Conservation (phyloP, 306 rosid genomes). For the Pachyrhizus erosus region DNA sequence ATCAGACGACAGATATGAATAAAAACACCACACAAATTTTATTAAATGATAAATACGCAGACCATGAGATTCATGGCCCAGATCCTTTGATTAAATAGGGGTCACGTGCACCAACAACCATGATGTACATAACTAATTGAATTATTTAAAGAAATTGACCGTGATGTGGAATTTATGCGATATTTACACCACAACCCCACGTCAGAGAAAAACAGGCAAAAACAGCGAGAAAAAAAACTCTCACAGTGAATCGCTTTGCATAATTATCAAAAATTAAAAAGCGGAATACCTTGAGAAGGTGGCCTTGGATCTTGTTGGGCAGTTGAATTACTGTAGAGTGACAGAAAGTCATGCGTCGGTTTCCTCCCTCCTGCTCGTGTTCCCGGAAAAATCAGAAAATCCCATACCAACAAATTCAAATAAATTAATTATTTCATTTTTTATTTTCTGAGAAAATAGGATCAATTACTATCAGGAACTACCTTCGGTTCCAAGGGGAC, state of each 20-base stretch:
- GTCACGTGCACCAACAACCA: conserved; percentile 84
- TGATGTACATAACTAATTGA: conserved; percentile 46
- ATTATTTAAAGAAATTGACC: conserved; percentile 39
- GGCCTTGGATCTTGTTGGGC: conserved; percentile 89
- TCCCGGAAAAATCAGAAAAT: conserved; percentile 9
- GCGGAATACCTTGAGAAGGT: conserved; percentile 77
- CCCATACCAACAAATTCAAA: background rate
- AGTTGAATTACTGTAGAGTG: conserved; percentile 79
- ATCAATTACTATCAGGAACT: conserved; percentile 36
- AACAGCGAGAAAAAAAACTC: background rate
- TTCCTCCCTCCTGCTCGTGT: conserved; percentile 79
- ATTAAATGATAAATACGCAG: conserved; percentile 33
- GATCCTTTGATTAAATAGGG: conserved; percentile 73
- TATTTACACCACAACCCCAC: conserved; percentile 45
- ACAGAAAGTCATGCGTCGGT: conserved; percentile 92
- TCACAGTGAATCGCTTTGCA: conserved; percentile 25
- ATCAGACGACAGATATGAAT: background rate
- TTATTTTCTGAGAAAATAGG: background rate
- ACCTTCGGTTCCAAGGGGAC: conserved; percentile 80
- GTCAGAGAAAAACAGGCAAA: conserved; percentile 24
- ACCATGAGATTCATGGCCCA: conserved; percentile 59
- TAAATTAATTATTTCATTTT: background rate
- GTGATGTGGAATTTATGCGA: conserved; percentile 39
- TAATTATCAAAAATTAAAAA: conserved; percentile 26
- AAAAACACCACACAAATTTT: background rate